Evolutionary conservation across 2,329 filamentous ascomycete species (phyloP), one percentile per base, ranked within the genome.

Genomic region (Pseudogymnoascus destructans): DNA sequence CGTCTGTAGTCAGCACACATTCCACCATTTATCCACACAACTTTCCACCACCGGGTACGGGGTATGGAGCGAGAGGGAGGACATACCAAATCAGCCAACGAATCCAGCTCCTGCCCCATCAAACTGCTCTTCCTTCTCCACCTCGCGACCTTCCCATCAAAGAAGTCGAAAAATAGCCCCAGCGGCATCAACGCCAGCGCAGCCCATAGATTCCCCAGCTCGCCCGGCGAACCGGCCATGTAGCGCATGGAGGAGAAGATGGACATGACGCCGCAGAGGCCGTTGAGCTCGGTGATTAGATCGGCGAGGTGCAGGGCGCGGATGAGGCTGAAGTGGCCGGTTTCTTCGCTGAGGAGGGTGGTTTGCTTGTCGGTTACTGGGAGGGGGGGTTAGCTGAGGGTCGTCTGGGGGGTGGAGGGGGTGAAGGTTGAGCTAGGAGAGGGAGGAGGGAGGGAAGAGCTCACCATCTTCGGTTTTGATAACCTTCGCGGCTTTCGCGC

Each of bases 61-160:
- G 27, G 9, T 30, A 27, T 27, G 4, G 23, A 25, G 23, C 13
- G 25, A 4, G 25, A 25, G 49, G 19, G 23, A 27, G 36, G 52
- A 57, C 81, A 25, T 85, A 95, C 90, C 77, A 98, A 72, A 71
- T 98, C 93, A 58, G 93, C 93, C 54, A 98, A 78, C 5, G 92
- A 97, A 72, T 98, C 93, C 59, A 98, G 77, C 73, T 98, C 93
- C 73, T 96, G 92, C 10, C 93, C 93, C 92, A 98, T 97, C 70
- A 98, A 77, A 66, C 88, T 95, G 67, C 89, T 93, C 84, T 96
- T 98, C 74, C 89, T 86, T 70, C 93, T 84, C 93, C 93, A 97
- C 64, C 93, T 80, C 63, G 93, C 93, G 59, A 98, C 91, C 70
- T 91, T 93, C 69, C 93, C 93, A 72, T 98, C 93, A 79, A 97